These are phyloP conservation scores for Capronia coronata DNA, from an alignment of 2,329 filamentous ascomycete species.

Conservation along the genomic window DNA sequence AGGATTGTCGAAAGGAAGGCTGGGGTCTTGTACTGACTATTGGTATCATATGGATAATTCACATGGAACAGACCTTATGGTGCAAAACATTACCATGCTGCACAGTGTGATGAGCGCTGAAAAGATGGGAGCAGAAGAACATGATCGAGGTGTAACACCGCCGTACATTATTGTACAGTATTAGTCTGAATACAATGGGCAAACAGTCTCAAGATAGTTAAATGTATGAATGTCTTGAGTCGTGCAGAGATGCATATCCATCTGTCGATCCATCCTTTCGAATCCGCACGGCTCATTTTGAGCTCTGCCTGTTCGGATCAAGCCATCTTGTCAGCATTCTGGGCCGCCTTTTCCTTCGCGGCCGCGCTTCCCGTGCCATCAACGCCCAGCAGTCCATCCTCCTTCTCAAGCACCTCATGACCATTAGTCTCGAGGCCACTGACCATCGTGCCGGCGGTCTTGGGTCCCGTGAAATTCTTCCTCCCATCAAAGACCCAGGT, in stretches of 20 bases:
- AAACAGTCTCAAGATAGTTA: neutral
- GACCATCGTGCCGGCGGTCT: slow-evolving; percentile 12
- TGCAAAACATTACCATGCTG: no score
- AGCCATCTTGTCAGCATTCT: slow-evolving; percentile 5
- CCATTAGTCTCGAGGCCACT: slow-evolving; percentile 7
- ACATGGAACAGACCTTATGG: no score
- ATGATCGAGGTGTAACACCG: neutral
- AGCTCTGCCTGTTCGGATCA: neutral
- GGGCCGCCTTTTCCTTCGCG: neutral
- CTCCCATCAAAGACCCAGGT: slow-evolving; percentile 37
- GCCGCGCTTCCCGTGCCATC: neutral
- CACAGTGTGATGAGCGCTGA: no score
- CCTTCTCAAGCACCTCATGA: no score
- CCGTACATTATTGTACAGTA: no score
- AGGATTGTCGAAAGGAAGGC: neutral
- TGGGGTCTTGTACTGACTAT: no score
- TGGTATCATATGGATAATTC: no score
- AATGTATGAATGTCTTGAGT: neutral
- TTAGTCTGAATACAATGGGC: no score
- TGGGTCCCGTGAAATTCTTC: slow-evolving; percentile 24
- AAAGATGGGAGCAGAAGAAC: neutral
- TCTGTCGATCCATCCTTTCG: no score
- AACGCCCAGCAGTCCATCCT: no score
- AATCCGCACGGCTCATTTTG: neutral
- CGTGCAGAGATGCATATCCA: no score